A percentile compares a stretch with the other conserved stretches of the same genome.
Evolutionary conservation across 2,329 filamentous ascomycete genomes (phyloP).

Genomic region (Lecanicillium sp.): DNA sequence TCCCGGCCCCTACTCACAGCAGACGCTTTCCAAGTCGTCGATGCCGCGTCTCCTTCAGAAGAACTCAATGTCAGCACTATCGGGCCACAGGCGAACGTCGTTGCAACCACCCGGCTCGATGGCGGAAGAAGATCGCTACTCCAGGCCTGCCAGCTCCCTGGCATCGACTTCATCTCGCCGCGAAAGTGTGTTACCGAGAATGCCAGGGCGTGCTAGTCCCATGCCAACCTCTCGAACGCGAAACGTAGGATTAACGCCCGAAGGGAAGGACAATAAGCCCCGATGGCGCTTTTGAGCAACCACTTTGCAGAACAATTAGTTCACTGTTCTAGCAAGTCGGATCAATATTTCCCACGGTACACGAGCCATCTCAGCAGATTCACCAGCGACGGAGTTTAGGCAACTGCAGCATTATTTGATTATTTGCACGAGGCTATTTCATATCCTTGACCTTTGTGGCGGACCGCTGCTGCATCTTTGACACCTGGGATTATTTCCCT

Average conservation of each 20-base stretch:
- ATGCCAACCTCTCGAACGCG: constrained; percentile 32
- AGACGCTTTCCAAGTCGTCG: constrained; percentile 27
- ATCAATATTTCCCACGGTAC: too few species aligned
- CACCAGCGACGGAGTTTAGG: too few species aligned
- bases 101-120: constrained; percentile 36
- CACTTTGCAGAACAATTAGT: too few species aligned
- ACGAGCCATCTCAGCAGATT: too few species aligned
- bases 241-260: constrained; percentile 22
- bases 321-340: too few species aligned
- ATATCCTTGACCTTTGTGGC: too few species aligned
- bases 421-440: too few species aligned
- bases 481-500: too few species aligned
- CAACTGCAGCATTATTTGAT: too few species aligned
- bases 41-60: constrained; percentile 34
- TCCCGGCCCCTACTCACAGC: constrained; percentile 40
- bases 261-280: constrained; percentile 36
- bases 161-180: constrained; percentile 38
- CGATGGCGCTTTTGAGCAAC: constrained; percentile 38
- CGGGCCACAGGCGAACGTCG: constrained; percentile 41
- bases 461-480: too few species aligned
- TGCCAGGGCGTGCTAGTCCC: constrained; percentile 5
- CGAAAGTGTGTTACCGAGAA: constrained; percentile 45
- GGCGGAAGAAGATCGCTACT: constrained; percentile 19
- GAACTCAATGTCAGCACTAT: constrained; percentile 33
- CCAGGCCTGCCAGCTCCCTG: constrained; percentile 50